A percentile compares a stretch with the other conserved stretches of the same genome.
Conservation (phyloP, 768 basidiomycete genomes). For the Lactarius sp. region DNA sequence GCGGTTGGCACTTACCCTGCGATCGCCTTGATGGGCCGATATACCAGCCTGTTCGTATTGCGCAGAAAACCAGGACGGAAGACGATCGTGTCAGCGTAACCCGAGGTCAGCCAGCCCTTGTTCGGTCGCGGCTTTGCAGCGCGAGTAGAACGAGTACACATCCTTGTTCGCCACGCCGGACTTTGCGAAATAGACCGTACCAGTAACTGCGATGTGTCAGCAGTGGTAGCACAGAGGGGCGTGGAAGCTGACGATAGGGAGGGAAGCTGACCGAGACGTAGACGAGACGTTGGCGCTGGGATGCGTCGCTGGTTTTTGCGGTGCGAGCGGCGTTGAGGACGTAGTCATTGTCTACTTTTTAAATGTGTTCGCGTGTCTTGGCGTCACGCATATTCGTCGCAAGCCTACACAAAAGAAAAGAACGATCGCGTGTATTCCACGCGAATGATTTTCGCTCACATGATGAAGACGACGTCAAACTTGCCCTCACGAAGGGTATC, state of each 20-base stretch:
- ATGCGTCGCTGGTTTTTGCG: conserved; percentile 53
- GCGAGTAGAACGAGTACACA: conserved; percentile 50
- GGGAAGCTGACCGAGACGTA: conserved; percentile 58
- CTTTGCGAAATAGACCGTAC: neutral
- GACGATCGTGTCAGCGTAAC: conserved; percentile 63
- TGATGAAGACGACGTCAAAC: conserved; percentile 73
- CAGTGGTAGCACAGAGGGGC: neutral
- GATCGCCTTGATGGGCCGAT: conserved; percentile 39
- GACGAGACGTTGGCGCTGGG: conserved; percentile 51
- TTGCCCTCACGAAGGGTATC: conserved; percentile 44
- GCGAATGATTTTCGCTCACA: conserved; percentile 37
- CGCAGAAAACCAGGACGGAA: conserved; percentile 58
- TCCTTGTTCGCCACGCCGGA: conserved; percentile 41
- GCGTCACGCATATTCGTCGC: conserved; percentile 60
- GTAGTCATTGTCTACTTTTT: conserved; percentile 69
- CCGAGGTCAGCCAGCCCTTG: conserved; percentile 57
- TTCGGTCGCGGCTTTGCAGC: conserved; percentile 75
- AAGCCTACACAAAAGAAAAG: conserved; percentile 35
- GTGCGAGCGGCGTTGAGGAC: conserved; percentile 56
- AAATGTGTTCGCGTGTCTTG: conserved; percentile 59
- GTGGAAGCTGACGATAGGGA: too few relatives aligned
- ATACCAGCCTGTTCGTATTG: conserved; percentile 42
- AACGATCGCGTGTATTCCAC: neutral
- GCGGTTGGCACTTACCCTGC: conserved; percentile 35
- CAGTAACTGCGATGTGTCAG: conserved; percentile 35